Evolutionary conservation across 306 rosid species (phyloP).

Genomic region (Fragaria nilgerrensis): DNA sequence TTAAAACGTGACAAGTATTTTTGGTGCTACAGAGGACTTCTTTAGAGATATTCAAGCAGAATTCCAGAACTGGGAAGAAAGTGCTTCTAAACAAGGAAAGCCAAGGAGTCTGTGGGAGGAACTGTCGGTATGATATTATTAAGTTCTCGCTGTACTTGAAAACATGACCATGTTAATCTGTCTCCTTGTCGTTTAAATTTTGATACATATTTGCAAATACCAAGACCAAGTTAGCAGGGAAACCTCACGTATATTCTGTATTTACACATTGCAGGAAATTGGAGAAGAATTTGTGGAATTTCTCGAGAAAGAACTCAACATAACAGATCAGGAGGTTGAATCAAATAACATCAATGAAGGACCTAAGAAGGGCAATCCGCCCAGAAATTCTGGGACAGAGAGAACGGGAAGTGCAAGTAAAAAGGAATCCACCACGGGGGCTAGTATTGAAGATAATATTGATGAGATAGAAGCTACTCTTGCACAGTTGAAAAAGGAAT

Average conservation of each 20-base stretch:
- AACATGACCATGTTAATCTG: background rate
- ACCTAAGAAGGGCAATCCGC: constrained; percentile 38
- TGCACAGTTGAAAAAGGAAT: constrained; percentile 77
- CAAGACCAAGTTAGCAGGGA: background rate
- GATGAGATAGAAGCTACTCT: constrained; percentile 94
- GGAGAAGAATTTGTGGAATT: constrained; percentile 98
- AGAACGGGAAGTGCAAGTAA: constrained; percentile 25
- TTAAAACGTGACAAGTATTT: constrained; percentile 10
- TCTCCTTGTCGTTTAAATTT: background rate
- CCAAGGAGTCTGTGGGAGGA: constrained; percentile 98
- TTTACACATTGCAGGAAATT: constrained; percentile 62
- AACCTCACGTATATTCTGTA: constrained; percentile 16
- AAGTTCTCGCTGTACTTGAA: background rate
- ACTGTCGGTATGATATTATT: constrained; percentile 55
- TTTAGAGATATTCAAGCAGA: constrained; percentile 89
- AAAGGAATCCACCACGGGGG: constrained; percentile 42
- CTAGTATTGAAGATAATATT: constrained; percentile 65
- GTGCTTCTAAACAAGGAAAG: constrained; percentile 70
- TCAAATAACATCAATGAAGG: constrained; percentile 28
- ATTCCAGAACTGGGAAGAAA: constrained; percentile 89
- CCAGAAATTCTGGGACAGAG: constrained; percentile 34
- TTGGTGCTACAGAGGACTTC: constrained; percentile 64
- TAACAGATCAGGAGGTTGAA: constrained; percentile 46
- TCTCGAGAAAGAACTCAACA: constrained; percentile 91
- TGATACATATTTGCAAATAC: background rate